Conservation (phyloP, 148 eudicot species). For the Spergularia marina region DNA sequence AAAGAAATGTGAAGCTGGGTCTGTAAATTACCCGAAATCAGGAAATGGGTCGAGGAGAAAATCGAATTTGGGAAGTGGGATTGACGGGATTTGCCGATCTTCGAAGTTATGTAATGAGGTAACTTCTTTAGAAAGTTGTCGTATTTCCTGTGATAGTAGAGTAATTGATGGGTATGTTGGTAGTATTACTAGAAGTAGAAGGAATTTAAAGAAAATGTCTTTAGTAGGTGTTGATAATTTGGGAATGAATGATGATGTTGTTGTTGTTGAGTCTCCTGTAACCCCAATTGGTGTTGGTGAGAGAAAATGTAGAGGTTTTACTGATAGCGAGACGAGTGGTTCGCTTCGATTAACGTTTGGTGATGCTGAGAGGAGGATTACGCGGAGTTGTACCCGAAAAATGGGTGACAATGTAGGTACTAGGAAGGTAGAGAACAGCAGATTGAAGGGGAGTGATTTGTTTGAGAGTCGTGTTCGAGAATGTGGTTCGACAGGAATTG, state of each 20-base stretch:
- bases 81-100: constrained; percentile 33
- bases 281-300: constrained; percentile 23
- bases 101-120: constrained; percentile 32
- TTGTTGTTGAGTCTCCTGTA: constrained; percentile 21
- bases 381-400: constrained; percentile 24
- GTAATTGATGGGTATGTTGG: background rate
- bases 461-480: background rate
- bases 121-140: constrained; percentile 11
- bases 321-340: constrained; percentile 10
- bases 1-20: constrained; percentile 17
- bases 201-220: background rate
- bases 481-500: background rate
- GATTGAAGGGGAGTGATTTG: constrained; percentile 1
- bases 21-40: constrained; percentile 10
- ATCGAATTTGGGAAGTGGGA: constrained; percentile 18
- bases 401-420: background rate
- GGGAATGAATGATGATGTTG: constrained; percentile 5
- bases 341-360: constrained; percentile 7
- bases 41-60: constrained; percentile 30
- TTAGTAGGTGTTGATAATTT: background rate
- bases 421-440: background rate
- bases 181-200: constrained; percentile 10
- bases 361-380: constrained; percentile 21
- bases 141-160: background rate
- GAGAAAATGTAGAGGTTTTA: constrained; percentile 1